These are phyloP conservation scores for Voacanga thouarsii DNA, from an alignment of 257 asterid species.

Conservation along the genomic window DNA sequence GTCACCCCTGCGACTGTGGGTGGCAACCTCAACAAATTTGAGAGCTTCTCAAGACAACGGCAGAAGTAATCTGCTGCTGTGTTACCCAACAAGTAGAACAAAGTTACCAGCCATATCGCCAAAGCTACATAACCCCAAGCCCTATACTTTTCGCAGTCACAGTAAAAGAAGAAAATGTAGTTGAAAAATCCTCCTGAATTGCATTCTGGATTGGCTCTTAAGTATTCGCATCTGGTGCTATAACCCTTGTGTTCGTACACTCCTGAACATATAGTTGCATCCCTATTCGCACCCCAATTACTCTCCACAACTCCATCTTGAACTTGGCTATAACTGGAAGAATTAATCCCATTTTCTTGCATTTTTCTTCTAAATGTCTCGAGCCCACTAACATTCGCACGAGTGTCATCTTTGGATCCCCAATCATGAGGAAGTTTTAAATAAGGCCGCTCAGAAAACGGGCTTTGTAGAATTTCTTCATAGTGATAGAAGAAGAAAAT, in stretches of 20 bases:
- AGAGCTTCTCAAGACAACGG: constrained; percentile 58
- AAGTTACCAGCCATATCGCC: constrained; percentile 54
- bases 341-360: constrained; percentile 20
- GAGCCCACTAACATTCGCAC: neutral
- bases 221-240: constrained; percentile 49
- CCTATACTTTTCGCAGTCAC: constrained; percentile 40
- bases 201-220: constrained; percentile 56
- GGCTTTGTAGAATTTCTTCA: constrained; percentile 30
- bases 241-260: constrained; percentile 49
- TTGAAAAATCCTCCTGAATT: constrained; percentile 61
- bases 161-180: constrained; percentile 65
- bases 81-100: constrained; percentile 80
- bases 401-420: constrained; percentile 5
- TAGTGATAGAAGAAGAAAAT: constrained; percentile 35
- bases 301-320: neutral
- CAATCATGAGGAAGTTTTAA: constrained; percentile 12
- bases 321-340: constrained; percentile 7
- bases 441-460: constrained; percentile 22
- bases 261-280: constrained; percentile 45
- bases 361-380: constrained; percentile 30
- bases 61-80: constrained; percentile 87
- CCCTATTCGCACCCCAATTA: constrained; percentile 18
- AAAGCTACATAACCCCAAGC: constrained; percentile 46
- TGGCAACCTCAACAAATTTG: constrained; percentile 47
- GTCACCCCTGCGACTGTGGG: constrained; percentile 90